Conservation (phyloP, 495 filamentous ascomycete species). For the Penicillium macrosclerotiorum region DNA sequence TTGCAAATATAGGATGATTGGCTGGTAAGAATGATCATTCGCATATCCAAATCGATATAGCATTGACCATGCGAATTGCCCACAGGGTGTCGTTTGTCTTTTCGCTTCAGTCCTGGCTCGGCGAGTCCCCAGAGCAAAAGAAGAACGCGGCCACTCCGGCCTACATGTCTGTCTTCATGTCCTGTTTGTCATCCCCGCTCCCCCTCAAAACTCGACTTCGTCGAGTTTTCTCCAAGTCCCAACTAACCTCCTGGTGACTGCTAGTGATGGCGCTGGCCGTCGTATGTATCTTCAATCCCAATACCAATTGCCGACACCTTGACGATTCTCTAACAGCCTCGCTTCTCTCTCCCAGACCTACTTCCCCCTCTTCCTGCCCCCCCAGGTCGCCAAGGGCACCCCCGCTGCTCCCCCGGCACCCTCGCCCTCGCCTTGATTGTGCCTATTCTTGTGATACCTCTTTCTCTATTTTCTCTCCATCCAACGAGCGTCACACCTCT, state of each 20-base stretch:
- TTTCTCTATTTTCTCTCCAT: constrained; percentile 8
- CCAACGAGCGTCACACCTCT: constrained; percentile 6
- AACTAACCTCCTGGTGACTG: constrained; percentile 13
- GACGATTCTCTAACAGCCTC: constrained; percentile 15
- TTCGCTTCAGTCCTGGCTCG: constrained; percentile 80
- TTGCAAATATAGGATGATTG: constrained; percentile 57
- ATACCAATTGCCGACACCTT: neutral
- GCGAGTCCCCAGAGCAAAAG: constrained; percentile 74
- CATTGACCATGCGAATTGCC: constrained; percentile 5
- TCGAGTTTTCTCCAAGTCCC: neutral
- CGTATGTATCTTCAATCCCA: constrained; percentile 38
- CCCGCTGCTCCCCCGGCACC: constrained; percentile 45
- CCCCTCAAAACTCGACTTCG: neutral
- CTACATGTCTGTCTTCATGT: constrained; percentile 83
- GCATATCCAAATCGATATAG: neutral
- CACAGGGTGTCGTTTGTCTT: constrained; percentile 79
- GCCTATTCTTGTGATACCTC: constrained; percentile 11
- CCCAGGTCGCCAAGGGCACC: constrained; percentile 32
- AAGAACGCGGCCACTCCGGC: constrained; percentile 68
- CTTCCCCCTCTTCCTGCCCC: constrained; percentile 79
- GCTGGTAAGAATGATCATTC: constrained; percentile 63
- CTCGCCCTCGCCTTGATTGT: constrained; percentile 38
- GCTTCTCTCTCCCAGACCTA: constrained; percentile 62
- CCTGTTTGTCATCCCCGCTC: constrained; percentile 54
- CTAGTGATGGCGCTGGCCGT: constrained; percentile 77